These are phyloP conservation scores for Solanum rostratum DNA, from an alignment of 257 asterid genomes.

Conservation along the genomic window DNA sequence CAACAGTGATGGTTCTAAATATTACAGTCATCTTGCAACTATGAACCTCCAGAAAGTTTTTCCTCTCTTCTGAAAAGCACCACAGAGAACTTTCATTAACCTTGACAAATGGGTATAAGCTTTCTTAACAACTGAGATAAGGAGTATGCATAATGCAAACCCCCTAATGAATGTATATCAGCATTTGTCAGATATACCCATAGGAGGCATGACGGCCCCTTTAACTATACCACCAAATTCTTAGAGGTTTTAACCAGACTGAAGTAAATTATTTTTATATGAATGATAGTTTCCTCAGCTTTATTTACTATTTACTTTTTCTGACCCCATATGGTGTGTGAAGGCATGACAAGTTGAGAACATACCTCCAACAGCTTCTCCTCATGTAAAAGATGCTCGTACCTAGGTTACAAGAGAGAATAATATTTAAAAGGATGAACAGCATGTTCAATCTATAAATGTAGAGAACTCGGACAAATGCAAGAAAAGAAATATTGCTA, in stretches of 20 bases:
- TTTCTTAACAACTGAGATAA: not conserved
- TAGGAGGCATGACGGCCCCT: not conserved
- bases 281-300: not conserved
- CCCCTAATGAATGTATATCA: not conserved
- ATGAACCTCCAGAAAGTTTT: not conserved
- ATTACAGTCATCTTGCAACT: not conserved
- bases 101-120: not conserved
- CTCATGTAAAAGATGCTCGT: conserved; percentile 66
- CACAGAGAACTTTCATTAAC: not conserved
- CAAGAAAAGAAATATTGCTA: not conserved
- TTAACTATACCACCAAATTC: not conserved
- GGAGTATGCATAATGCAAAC: not conserved
- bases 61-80: not conserved
- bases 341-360: not conserved
- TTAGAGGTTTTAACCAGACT: not conserved
- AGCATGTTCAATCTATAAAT: not conserved
- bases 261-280: not conserved
- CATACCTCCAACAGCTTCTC: conserved; percentile 91
- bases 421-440: not conserved
- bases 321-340: not conserved
- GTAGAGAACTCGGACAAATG: not conserved
- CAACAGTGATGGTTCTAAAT: not conserved
- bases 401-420: conserved; percentile 27
- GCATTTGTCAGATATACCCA: not conserved
- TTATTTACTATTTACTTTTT: not conserved